phyloP scores from a whole-genome alignment of 2,329 filamentous ascomycete genomes.

The Neopestalotiopsis rosae region DNA sequence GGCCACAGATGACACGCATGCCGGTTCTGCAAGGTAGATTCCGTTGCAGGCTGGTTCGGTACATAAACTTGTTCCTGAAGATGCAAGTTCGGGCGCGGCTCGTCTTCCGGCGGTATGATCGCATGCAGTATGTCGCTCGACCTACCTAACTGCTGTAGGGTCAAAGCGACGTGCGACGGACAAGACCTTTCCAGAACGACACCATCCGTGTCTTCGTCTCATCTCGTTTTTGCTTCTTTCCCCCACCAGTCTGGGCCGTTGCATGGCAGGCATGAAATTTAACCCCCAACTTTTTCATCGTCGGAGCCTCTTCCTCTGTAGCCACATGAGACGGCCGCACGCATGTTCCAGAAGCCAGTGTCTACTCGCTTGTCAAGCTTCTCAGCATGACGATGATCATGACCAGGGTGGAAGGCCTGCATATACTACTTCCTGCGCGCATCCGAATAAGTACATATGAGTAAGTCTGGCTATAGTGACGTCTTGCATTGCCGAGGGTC shows the following conservation, averaged over 20 bases:
- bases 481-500: constrained; percentile 11
- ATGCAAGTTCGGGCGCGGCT: constrained; percentile 7
- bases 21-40: constrained; percentile 4
- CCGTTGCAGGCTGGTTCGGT: constrained; percentile 7
- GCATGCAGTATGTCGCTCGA: background rate
- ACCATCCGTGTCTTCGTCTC: background rate
- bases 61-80: constrained; percentile 14
- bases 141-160: constrained; percentile 3
- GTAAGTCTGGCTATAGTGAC: constrained; percentile 4
- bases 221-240: background rate
- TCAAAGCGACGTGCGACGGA: constrained; percentile 5
- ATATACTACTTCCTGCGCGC: background rate
- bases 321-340: background rate
- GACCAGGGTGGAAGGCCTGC: constrained; percentile 5
- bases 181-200: constrained; percentile 3
- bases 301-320: background rate
- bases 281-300: background rate
- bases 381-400: background rate
- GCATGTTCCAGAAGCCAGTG: background rate
- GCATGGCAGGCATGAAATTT: background rate
- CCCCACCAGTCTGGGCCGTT: background rate
- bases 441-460: constrained; percentile 1
- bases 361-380: background rate
- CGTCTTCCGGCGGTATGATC: constrained; percentile 5
- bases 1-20: constrained; percentile 9